Base-by-base conservation (phyloP, 257 asterid genomes). In the Rauvolfia tetraphylla region DNA sequence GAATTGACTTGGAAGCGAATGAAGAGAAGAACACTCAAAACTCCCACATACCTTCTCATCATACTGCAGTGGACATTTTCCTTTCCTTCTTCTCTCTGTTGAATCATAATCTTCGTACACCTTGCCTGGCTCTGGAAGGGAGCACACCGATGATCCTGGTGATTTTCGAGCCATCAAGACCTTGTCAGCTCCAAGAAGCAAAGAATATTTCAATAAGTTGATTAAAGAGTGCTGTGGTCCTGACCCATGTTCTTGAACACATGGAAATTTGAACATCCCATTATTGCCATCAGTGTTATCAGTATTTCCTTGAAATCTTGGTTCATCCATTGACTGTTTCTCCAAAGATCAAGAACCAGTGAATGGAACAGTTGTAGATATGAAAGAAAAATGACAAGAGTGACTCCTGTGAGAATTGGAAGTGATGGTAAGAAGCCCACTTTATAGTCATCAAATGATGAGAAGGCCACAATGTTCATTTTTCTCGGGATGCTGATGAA, bases 111-210 rank as follows among this genome's bases (percentile, higher is more conserved):
- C 66, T 56, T 75, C 81, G 0, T 65, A 33, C 31, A 75, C 73
- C 5, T 33, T 17, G 56, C 41, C 75, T 17, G 68, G 66, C 12
- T 79, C 80, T 22, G 77, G 65, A 31, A 68, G 49, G 23, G 83
- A 78, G 31, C 62, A 68, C 5, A 62, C 54, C 22, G 62, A 68
- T 13, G 71, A 68, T 29, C 54, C 66, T 1, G 82, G 83, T 7
- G 68, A 41, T 75, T 83, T 88, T 73, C 79, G 75, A 17, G 85
- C 81, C 82, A 90, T 68, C 63, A 90, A 70, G 46, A 82, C 18
- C 75, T 84, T 86, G n/a, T 88, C 92, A 56, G 92, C 87, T 84
- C 86, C 92, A 51, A 79, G 53, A 57, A 87, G 87, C 61, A 83
- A 51, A 6, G 79, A 80, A 27, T 67, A 68, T 49, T 81, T 81